phyloP scores from a whole-genome alignment of 2,329 filamentous ascomycete species.

The Blastomyces parvus region DNA sequence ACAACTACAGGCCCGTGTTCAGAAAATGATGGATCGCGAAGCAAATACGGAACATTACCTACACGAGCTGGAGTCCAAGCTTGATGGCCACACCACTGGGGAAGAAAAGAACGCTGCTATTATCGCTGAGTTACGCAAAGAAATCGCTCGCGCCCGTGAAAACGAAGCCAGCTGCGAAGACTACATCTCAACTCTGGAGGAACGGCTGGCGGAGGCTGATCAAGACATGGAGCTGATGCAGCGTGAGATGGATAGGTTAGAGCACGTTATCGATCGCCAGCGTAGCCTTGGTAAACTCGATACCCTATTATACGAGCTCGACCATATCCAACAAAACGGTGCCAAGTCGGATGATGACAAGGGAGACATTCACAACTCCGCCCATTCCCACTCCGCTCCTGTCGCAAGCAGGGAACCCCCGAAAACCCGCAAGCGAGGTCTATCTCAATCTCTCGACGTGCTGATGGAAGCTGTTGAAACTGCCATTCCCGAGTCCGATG shows the following conservation, averaged over 20 bases:
- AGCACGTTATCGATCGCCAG: constrained; percentile 91
- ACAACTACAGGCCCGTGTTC: constrained; percentile 80
- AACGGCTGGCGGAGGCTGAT: constrained; percentile 87
- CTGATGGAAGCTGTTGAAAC: constrained; percentile 38
- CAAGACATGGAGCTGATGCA: constrained; percentile 96
- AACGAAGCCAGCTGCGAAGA: constrained; percentile 87
- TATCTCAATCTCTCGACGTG: constrained; percentile 34
- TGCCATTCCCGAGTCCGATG: constrained; percentile 38
- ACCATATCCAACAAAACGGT: constrained; percentile 57
- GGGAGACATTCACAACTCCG: constrained; percentile 14
- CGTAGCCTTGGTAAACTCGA: constrained; percentile 91
- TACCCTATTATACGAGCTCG: constrained; percentile 81
- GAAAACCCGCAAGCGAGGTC: constrained; percentile 25
- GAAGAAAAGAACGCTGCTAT: constrained; percentile 87
- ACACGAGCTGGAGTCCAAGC: constrained; percentile 78
- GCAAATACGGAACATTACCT: constrained; percentile 85
- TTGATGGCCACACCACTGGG: constrained; percentile 81
- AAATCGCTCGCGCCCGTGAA: constrained; percentile 76
- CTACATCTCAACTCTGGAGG: constrained; percentile 93
- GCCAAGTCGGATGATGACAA: constrained; percentile 31
- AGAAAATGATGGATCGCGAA: constrained; percentile 88
- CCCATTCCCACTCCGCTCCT: constrained; percentile 13
- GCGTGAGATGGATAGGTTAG: constrained; percentile 84
- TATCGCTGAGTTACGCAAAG: constrained; percentile 78
- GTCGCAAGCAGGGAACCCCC: constrained; percentile 17